phyloP scores from a whole-genome alignment of 1,284 basidiomycete genomes.

The Xerocomus amazonicus region DNA sequence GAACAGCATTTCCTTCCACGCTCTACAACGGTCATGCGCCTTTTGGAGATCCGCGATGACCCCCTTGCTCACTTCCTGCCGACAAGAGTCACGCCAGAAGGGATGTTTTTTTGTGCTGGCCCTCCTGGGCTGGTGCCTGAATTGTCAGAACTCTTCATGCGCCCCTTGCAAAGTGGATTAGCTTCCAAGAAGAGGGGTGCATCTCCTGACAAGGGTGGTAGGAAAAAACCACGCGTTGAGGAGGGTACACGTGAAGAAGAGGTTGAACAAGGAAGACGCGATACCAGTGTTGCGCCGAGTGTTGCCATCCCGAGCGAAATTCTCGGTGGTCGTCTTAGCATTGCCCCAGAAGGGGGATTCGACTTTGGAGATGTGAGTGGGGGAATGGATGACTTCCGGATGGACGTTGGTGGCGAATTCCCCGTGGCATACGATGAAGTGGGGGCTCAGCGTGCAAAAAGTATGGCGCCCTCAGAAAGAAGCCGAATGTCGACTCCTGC shows the following conservation, averaged over 20 bases:
- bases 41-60: constrained; percentile 82
- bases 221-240: constrained; percentile 60
- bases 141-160: constrained; percentile 78
- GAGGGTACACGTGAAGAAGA: constrained; percentile 48
- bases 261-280: constrained; percentile 69
- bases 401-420: constrained; percentile 45
- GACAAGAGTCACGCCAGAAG: constrained; percentile 65
- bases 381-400: constrained; percentile 61
- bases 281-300: constrained; percentile 57
- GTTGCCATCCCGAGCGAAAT: constrained; percentile 51
- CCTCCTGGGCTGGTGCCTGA: constrained; percentile 81
- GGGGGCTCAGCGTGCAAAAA: constrained; percentile 32
- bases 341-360: constrained; percentile 51
- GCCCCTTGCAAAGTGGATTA: constrained; percentile 54
- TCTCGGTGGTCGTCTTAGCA: constrained; percentile 44
- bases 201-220: constrained; percentile 52
- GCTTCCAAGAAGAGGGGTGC: constrained; percentile 52
- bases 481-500: constrained; percentile 70
- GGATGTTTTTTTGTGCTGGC: constrained; percentile 75
- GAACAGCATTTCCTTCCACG: constrained; percentile 81
- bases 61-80: constrained; percentile 85
- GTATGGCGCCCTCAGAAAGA: constrained; percentile 46
- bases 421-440: constrained; percentile 31
- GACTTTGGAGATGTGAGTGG: constrained; percentile 55
- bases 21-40: constrained; percentile 75